Percentiles rank a stretch among this genome's conserved stretches.
phyloP scores from a whole-genome alignment of 495 filamentous ascomycete species.

The Physcia stellaris region DNA sequence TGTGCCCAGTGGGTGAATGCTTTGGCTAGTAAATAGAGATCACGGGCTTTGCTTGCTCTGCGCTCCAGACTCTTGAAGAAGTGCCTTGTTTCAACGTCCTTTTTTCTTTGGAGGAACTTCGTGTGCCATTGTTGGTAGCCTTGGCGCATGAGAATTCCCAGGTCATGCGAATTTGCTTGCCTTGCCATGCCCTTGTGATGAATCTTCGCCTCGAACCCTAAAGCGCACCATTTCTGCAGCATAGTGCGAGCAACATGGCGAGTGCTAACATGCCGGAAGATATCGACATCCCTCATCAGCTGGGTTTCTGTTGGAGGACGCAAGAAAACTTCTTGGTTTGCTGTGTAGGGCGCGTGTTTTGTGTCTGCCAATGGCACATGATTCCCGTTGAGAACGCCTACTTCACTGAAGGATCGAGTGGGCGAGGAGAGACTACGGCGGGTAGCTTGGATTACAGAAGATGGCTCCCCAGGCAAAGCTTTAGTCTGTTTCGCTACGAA shows the following conservation, averaged over 20 bases:
- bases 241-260: slow-evolving; percentile 32
- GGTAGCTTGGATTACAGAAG: too few species aligned
- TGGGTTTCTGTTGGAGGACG: slow-evolving; percentile 42
- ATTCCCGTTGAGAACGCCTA: too few species aligned
- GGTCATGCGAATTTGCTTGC: slow-evolving; percentile 38
- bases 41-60: slow-evolving; percentile 45
- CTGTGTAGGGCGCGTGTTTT: too few species aligned
- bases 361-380: too few species aligned
- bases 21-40: slow-evolving; percentile 54
- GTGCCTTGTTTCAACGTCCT: slow-evolving; percentile 37
- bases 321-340: too few species aligned
- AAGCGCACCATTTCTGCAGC: slow-evolving; percentile 40
- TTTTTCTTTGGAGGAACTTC: slow-evolving; percentile 32
- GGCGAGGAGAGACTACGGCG: too few species aligned
- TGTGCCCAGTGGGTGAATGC: slow-evolving; percentile 65
- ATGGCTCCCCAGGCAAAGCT: too few species aligned
- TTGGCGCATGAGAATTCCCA: slow-evolving; percentile 36
- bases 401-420: too few species aligned
- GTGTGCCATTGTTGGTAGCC: slow-evolving; percentile 45
- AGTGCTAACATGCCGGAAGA: slow-evolving; percentile 40
- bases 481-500: too few species aligned
- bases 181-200: slow-evolving; percentile 31
- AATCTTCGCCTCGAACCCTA: slow-evolving; percentile 31
- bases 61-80: slow-evolving; percentile 49
- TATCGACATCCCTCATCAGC: slow-evolving; percentile 43